Conservation (phyloP, 1,284 basidiomycete genomes). For the Trichosporon ovoides region DNA sequence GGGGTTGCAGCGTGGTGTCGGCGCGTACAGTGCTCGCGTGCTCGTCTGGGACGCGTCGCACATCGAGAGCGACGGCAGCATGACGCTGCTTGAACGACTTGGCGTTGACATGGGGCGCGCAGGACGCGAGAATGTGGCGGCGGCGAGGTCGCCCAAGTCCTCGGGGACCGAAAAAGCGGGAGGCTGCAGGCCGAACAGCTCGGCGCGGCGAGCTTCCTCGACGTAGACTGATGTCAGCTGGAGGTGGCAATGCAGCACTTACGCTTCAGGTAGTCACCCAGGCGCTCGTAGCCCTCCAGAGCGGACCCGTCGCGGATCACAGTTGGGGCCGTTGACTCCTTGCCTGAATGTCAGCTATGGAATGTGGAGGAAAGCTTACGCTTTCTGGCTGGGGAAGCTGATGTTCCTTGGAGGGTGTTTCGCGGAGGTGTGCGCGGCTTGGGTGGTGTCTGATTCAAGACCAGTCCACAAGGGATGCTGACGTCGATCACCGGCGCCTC, state of each 20-base stretch:
- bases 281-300: slow-evolving; percentile 38
- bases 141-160: slow-evolving; percentile 25
- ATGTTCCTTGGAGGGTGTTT: background rate
- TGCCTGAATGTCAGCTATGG: slow-evolving; percentile 3
- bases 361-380: background rate
- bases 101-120: slow-evolving; percentile 26
- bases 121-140: slow-evolving; percentile 1
- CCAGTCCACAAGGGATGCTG: slow-evolving; percentile 1
- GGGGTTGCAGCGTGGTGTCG: background rate
- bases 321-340: slow-evolving; percentile 18
- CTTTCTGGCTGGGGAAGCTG: slow-evolving; percentile 2
- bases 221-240: slow-evolving; percentile 31
- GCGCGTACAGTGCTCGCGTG: background rate
- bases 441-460: background rate
- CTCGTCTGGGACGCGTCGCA: background rate
- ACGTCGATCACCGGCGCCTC: slow-evolving; percentile 15
- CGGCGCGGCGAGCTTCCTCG: slow-evolving; percentile 40
- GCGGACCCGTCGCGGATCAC: slow-evolving; percentile 23
- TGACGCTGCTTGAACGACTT: slow-evolving; percentile 28
- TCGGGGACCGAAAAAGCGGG: slow-evolving; percentile 35
- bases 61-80: background rate
- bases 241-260: slow-evolving; percentile 9
- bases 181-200: slow-evolving; percentile 38
- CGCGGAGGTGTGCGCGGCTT: background rate
- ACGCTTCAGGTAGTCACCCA: slow-evolving; percentile 46